These are phyloP conservation scores for Fusarium heterosporum DNA, from an alignment of 2,329 filamentous ascomycete species.

Conservation along the genomic window DNA sequence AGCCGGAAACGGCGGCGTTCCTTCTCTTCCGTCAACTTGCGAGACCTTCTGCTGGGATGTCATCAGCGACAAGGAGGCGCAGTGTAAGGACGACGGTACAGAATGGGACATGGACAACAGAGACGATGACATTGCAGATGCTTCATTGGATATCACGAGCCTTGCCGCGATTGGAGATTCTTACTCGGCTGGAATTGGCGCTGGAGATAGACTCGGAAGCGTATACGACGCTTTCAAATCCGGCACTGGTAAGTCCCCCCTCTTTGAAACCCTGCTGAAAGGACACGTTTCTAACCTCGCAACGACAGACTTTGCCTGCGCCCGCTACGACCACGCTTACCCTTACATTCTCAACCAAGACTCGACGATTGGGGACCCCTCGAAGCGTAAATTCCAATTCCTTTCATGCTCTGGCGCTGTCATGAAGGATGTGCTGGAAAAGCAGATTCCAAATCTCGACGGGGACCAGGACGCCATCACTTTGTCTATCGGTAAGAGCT, in stretches of 20 bases:
- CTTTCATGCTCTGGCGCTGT: constrained; percentile 13
- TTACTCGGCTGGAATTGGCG: constrained; percentile 33
- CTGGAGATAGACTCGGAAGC: constrained; percentile 9
- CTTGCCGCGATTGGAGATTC: constrained; percentile 31
- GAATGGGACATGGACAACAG: neutral
- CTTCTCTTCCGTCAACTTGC: neutral
- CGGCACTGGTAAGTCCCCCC: constrained; percentile 2
- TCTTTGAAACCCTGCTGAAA: no score
- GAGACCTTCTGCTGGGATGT: no score
- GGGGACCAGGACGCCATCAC: constrained; percentile 6
- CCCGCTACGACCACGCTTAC: constrained; percentile 17
- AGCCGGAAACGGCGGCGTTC: no score
- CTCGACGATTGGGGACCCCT: neutral
- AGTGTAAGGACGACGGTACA: neutral
- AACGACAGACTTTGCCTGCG: neutral
- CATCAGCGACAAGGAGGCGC: neutral
- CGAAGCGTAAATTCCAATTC: constrained; percentile 8
- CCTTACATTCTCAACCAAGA: constrained; percentile 11
- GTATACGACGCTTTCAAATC: neutral
- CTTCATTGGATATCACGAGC: no score
- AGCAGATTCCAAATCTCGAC: constrained; percentile 8
- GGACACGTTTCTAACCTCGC: neutral
- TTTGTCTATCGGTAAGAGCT: constrained; percentile 3
- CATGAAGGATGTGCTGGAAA: constrained; percentile 4
- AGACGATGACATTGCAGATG: neutral